Conservation (phyloP, 306 rosid species). For the Prunus persica region Prunus_persica_NCBIv2 NC_034015.1:14102501-14103000, state of each 20-base stretch:
- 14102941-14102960: not conserved
- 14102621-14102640: no score
- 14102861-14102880: slow-evolving; percentile 68
- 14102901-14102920: slow-evolving; percentile 29
- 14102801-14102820: not conserved
- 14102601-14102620: no score
- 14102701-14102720: slow-evolving; percentile 17
- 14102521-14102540: no score
- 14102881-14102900: slow-evolving; percentile 51
- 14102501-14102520: no score
- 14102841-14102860: slow-evolving; percentile 19
- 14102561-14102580: no score
- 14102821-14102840: not conserved
- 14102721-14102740: slow-evolving; percentile 23
- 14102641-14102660: not conserved
- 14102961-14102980: no score
- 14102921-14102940: slow-evolving; percentile 8
- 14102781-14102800: not conserved
- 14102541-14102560: no score
- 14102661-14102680: not conserved
- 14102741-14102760: slow-evolving; percentile 49
- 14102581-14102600: no score
- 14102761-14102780: slow-evolving; percentile 39
- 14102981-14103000: no score
- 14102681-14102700: slow-evolving; percentile 12